Conservation (phyloP, 176 grass and related monocot genomes). For the Poa annua region DNA sequence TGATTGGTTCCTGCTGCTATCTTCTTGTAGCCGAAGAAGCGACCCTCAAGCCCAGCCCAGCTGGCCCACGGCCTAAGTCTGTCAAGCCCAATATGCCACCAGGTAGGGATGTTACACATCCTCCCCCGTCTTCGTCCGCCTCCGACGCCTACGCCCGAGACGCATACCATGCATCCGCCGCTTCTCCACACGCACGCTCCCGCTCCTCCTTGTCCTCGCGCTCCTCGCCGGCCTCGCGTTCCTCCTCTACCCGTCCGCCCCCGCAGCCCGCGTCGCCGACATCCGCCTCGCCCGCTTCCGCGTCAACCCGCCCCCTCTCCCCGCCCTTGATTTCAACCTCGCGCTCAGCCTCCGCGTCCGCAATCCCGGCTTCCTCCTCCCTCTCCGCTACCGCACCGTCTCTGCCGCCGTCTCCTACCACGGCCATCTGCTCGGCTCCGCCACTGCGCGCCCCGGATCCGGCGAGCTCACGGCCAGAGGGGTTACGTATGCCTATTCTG, state of each 20-base stretch:
- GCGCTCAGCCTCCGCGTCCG: slow-evolving; percentile 38
- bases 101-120: not conserved
- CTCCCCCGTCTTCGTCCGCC: slow-evolving; percentile 32
- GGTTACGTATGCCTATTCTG: slow-evolving; percentile 15
- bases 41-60: no score
- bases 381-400: slow-evolving; percentile 42
- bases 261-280: slow-evolving; percentile 11
- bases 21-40: no score
- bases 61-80: no score
- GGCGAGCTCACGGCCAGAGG: slow-evolving; percentile 40
- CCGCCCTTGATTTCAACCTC: slow-evolving; percentile 42
- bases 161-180: slow-evolving; percentile 32
- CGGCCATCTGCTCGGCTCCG: slow-evolving; percentile 50
- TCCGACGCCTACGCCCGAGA: slow-evolving; percentile 47
- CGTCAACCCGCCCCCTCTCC: slow-evolving; percentile 15
- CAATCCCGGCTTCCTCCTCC: slow-evolving; percentile 7
- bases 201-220: slow-evolving; percentile 40
- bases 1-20: no score
- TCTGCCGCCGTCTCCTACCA: slow-evolving; percentile 55
- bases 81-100: no score
- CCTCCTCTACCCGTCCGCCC: slow-evolving; percentile 24
- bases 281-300: slow-evolving; percentile 2
- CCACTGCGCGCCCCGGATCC: slow-evolving; percentile 19
- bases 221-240: slow-evolving; percentile 32
- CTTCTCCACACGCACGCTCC: slow-evolving; percentile 32